Conservation (phyloP, 2,329 filamentous ascomycete genomes). For the Cordyceps tenuipes region DNA sequence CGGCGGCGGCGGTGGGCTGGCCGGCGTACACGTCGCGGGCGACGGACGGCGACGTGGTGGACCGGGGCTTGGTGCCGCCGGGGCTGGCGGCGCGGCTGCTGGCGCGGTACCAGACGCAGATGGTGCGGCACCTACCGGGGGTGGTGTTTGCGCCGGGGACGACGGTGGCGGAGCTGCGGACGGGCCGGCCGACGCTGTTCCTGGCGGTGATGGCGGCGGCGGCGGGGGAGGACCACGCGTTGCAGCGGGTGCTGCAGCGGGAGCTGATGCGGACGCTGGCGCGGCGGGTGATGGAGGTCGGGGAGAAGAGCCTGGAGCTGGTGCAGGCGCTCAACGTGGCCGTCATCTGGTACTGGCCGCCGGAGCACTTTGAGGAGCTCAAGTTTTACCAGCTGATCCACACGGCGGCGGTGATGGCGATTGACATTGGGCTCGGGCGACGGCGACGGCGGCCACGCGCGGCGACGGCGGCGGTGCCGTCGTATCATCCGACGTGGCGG, state of each 20-base stretch:
- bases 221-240: constrained; percentile 45
- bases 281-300: constrained; percentile 64
- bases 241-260: constrained; percentile 55
- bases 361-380: constrained; percentile 74
- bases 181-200: constrained; percentile 57
- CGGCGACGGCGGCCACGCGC: constrained; percentile 22
- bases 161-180: constrained; percentile 47
- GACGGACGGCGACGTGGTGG: constrained; percentile 43
- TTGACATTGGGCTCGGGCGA: constrained; percentile 72
- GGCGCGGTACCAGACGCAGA: constrained; percentile 48
- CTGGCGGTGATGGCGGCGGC: constrained; percentile 62
- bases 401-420: constrained; percentile 70
- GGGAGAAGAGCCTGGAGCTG: constrained; percentile 75
- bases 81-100: constrained; percentile 49
- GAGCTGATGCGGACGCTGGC: constrained; percentile 67
- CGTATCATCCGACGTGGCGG: too few relatives aligned
- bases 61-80: constrained; percentile 49
- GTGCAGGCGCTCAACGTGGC: constrained; percentile 69
- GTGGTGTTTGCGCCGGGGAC: constrained; percentile 50
- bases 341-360: constrained; percentile 79
- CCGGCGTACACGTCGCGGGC: constrained; percentile 17
- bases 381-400: constrained; percentile 87
- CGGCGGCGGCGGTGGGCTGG: constrained; percentile 12
- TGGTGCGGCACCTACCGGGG: constrained; percentile 53
- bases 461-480: neutral